phyloP scores from a whole-genome alignment of 2,329 filamentous ascomycete species.

The Fusarium sp. region DNA sequence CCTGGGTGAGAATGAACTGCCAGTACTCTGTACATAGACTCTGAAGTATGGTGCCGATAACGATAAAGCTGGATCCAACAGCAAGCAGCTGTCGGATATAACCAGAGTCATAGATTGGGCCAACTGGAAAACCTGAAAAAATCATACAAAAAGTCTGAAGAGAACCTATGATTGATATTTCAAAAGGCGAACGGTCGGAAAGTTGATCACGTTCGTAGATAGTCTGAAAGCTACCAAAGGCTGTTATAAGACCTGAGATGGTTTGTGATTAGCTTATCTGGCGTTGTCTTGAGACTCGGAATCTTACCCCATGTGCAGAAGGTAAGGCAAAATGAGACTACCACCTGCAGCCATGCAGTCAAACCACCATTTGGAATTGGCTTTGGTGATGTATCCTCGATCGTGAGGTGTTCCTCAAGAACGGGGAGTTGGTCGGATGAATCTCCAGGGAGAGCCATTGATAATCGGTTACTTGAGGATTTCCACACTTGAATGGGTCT shows the following conservation, averaged over 20 bases:
- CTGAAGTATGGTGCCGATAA: constrained; percentile 38
- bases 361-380: constrained; percentile 31
- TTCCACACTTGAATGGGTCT: too few species aligned
- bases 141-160: constrained; percentile 45
- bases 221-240: constrained; percentile 45
- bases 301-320: constrained; percentile 45
- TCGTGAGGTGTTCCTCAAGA: not conserved
- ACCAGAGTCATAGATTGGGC: constrained; percentile 40
- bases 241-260: constrained; percentile 38
- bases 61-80: constrained; percentile 31
- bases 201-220: constrained; percentile 42
- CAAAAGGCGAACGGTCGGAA: constrained; percentile 16
- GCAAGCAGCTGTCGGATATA: constrained; percentile 38
- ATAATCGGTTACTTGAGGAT: not conserved
- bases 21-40: constrained; percentile 66
- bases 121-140: constrained; percentile 41
- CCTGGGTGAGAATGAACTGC: constrained; percentile 84
- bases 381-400: not conserved
- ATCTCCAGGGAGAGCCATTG: not conserved
- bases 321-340: constrained; percentile 42
- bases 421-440: not conserved
- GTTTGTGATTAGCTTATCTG: not conserved
- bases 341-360: constrained; percentile 43
- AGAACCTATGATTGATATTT: constrained; percentile 44
- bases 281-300: accelerated